Conservation (phyloP, 2,329 filamentous ascomycete genomes). For the Berkeleyomyces basicola region DNA sequence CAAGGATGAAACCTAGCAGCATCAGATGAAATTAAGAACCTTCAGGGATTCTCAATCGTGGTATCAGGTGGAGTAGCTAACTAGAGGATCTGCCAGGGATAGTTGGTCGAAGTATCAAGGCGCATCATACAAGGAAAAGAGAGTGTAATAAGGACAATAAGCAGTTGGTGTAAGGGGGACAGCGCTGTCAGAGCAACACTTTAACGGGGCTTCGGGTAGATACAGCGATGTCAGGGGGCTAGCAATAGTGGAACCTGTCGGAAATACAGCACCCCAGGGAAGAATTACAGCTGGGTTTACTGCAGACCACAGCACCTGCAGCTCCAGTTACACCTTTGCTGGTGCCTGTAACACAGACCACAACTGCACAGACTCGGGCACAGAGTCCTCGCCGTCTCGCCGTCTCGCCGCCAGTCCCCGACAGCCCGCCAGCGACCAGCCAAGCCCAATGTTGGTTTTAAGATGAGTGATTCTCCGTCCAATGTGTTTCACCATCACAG, state of each 20-base stretch:
- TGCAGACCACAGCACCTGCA: too few relatives aligned
- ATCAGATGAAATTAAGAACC: slow-evolving; percentile 1
- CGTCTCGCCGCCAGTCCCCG: neutral
- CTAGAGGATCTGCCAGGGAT: neutral
- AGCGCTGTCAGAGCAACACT: too few relatives aligned
- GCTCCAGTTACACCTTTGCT: too few relatives aligned
- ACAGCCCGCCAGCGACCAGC: neutral
- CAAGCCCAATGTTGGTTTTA: neutral
- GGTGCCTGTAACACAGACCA: too few relatives aligned
- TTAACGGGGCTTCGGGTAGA: too few relatives aligned
- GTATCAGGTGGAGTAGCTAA: neutral
- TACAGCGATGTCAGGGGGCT: too few relatives aligned
- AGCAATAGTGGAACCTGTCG: too few relatives aligned
- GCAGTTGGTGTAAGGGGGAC: too few relatives aligned
- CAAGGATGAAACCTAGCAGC: neutral
- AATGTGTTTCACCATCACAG: neutral
- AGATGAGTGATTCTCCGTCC: neutral
- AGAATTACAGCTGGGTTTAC: too few relatives aligned
- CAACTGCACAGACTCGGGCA: too few relatives aligned
- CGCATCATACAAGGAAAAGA: neutral
- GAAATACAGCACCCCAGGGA: too few relatives aligned
- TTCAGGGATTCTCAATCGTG: neutral
- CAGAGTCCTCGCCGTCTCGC: neutral
- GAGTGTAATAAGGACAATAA: neutral
- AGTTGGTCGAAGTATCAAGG: neutral